Evolutionary conservation across 2,329 filamentous ascomycete species (phyloP).

Genomic region (Hymenoscyphus albidus): DNA sequence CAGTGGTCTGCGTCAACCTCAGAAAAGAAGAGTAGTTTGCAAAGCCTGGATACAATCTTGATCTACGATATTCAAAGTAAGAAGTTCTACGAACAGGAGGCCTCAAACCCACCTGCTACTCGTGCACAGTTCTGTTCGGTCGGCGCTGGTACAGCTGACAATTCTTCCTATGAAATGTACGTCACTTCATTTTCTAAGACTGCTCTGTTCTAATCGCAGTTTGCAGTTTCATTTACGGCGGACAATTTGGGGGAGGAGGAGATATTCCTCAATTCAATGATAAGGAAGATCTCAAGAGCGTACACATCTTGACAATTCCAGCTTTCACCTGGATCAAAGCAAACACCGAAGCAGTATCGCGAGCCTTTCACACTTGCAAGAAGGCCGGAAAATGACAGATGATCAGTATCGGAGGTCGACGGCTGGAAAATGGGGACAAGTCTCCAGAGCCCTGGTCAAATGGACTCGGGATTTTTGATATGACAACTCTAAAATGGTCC

Average conservation of each 20-base stretch:
- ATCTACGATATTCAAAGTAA: slow-evolving; percentile 1
- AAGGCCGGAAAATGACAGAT: slow-evolving; percentile 17
- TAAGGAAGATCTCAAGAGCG: slow-evolving; percentile 4
- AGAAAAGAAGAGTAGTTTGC: neutral
- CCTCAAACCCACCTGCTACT: neutral
- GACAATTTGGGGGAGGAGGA: neutral
- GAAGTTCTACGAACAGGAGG: neutral
- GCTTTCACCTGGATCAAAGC: slow-evolving; percentile 18
- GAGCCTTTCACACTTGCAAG: slow-evolving; percentile 13
- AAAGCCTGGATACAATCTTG: neutral
- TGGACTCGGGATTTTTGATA: neutral
- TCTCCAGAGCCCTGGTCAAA: neutral
- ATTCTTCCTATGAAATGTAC: slow-evolving; percentile 2
- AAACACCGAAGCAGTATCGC: slow-evolving; percentile 6
- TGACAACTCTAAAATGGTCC: neutral
- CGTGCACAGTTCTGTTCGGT: neutral
- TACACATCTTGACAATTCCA: slow-evolving; percentile 20
- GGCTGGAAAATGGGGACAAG: neutral
- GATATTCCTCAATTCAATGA: neutral
- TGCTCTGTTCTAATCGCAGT: neutral
- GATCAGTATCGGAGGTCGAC: slow-evolving; percentile 16
- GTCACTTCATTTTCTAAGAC: neutral
- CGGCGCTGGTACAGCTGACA: neutral
- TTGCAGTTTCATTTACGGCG: neutral
- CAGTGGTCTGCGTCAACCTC: neutral